Conservation (phyloP, 345 rosid genomes). For the Rhodomyrtus tomentosa region DNA sequence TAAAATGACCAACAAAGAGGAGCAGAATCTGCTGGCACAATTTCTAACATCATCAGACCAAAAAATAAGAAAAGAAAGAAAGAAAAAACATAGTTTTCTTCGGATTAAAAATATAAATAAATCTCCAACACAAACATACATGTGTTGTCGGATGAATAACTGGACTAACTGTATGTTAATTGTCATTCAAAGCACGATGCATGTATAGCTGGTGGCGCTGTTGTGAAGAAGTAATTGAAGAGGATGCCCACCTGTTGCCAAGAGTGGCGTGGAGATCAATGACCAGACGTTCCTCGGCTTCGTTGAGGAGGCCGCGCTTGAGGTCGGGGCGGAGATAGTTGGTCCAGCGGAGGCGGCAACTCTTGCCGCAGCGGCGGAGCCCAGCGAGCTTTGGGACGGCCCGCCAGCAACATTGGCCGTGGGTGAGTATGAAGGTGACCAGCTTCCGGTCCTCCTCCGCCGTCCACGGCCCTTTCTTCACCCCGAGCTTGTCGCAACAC, state of each 20-base stretch:
- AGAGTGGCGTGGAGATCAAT: constrained; percentile 72
- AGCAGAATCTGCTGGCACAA: not conserved
- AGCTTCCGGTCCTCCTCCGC: constrained; percentile 82
- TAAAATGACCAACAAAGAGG: not conserved
- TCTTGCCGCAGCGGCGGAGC: constrained; percentile 79
- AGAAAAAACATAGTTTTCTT: not conserved
- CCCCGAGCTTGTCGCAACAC: constrained; percentile 74
- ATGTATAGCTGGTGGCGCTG: not conserved
- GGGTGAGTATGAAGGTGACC: constrained; percentile 52
- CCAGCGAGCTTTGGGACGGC: constrained; percentile 86
- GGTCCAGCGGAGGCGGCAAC: constrained; percentile 90
- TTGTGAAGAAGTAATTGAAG: not conserved
- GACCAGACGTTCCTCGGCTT: constrained; percentile 58
- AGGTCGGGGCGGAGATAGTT: constrained; percentile 82
- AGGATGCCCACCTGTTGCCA: constrained; percentile 44
- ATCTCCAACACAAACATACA: not conserved
- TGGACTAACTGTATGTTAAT: not conserved
- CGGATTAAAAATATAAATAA: not conserved
- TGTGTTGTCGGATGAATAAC: not conserved
- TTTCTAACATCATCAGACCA: not conserved
- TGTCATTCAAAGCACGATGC: not conserved
- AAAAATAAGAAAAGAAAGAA: not conserved
- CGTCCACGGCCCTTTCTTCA: constrained; percentile 82
- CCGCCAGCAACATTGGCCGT: constrained; percentile 84
- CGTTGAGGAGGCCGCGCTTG: constrained; percentile 71